Base-by-base conservation (phyloP, 345 rosid species). In the Citrus mangshanensis region DNA sequence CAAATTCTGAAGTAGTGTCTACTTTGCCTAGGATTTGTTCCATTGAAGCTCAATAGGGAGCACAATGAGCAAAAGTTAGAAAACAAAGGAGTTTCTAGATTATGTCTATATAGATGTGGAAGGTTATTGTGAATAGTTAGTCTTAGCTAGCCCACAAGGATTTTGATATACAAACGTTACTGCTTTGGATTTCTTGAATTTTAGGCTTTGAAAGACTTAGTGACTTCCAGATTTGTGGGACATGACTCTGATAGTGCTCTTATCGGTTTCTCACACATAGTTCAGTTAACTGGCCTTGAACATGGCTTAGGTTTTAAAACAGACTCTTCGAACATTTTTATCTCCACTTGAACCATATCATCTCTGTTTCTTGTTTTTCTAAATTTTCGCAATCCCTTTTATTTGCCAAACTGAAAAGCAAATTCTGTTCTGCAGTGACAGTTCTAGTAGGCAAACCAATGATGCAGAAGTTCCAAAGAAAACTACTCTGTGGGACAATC, bases 401-500 rank as follows among this genome's bases (percentile, higher is more conserved):
- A 49, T 38, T 61, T 66, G 19, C 55, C 27, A 69, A 37, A 66
- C 30, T 30, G 2, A 65, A n/a, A n/a, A n/a, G 28, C 24, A 66
- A 32, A 19, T 25, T 62, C 67, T 70, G 10, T 5, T 73, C 49
- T 70, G 49, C 72, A 76, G 78, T 22, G 27, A 14, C n/a, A 54
- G 46, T 14, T 68, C 76, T 37, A 55, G 46, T 55, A 37, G 37
- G 60, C 60, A 46, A 30, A 9, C 19, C 0, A 2, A 80, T 46
- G 81, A 78, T 32, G 70, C 42, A 55, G 86, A 84, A 65, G 14
- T 5, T 71, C 66, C 72, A 9, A 73, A 70, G 68, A 75, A 56
- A 73, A 63, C 86, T 30, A 74, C 84, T 63, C 10, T 88, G 5
- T 88, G 89, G 91, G 86, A 59, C 62, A 84, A 68, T 69, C 78